phyloP scores from a whole-genome alignment of 2,329 filamentous ascomycete genomes.

The Lachnellula willkommii region DNA sequence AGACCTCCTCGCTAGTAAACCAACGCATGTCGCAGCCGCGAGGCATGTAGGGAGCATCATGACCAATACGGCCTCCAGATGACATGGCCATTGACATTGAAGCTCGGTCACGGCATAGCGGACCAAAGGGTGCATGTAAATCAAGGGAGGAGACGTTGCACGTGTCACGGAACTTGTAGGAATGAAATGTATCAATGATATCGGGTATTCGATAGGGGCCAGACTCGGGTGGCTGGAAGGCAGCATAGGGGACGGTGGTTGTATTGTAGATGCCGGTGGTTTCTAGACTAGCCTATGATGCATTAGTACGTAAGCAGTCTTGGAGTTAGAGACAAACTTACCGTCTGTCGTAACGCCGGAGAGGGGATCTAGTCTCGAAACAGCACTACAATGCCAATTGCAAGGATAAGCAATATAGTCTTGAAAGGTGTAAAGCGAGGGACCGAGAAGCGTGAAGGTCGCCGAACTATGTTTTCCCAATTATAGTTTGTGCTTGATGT shows the following conservation, averaged over 20 bases:
- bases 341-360: not conserved
- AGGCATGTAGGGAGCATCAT: constrained; percentile 41
- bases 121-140: constrained; percentile 33
- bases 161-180: constrained; percentile 38
- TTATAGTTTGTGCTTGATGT: constrained; percentile 8
- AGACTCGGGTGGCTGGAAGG: constrained; percentile 18
- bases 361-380: constrained; percentile 3
- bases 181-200: constrained; percentile 34
- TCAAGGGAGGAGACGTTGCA: constrained; percentile 43
- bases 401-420: constrained; percentile 9
- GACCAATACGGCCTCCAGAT: constrained; percentile 40
- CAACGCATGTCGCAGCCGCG: constrained; percentile 43
- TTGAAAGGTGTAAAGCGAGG: constrained; percentile 15
- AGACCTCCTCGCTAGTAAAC: constrained; percentile 42
- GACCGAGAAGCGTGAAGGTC: constrained; percentile 17
- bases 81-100: constrained; percentile 34
- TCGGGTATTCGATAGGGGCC: constrained; percentile 14
- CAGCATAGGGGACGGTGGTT: constrained; percentile 6
- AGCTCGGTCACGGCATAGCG: constrained; percentile 34
- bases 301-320: not conserved
- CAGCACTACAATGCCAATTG: constrained; percentile 9
- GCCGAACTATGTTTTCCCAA: constrained; percentile 16
- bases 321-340: no score
- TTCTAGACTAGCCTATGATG: not conserved
- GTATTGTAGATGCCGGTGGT: constrained; percentile 1